Conservation (phyloP, 768 basidiomycete species). For the Daedaleopsis sinensis region DNA sequence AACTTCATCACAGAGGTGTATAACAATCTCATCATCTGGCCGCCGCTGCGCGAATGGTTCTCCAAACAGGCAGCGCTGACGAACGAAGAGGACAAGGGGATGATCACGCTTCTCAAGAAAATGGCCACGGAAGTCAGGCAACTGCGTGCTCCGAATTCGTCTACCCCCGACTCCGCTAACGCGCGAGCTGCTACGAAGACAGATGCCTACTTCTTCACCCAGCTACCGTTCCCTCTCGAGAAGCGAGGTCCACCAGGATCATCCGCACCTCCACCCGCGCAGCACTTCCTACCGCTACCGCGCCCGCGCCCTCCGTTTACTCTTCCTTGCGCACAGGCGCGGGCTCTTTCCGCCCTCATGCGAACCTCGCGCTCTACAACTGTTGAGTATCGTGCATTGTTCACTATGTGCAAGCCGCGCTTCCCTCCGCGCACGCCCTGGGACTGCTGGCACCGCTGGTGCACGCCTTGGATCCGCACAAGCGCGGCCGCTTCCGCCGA, state of each 20-base stretch:
- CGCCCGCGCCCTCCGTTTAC: slow-evolving; percentile 13
- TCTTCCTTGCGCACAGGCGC: slow-evolving; percentile 11
- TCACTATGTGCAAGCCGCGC: slow-evolving; percentile 10
- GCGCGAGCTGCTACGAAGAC: neutral
- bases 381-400: slow-evolving; percentile 14
- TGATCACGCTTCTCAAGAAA: slow-evolving; percentile 9
- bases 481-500: neutral
- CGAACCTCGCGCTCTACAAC: slow-evolving; percentile 2
- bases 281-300: slow-evolving; percentile 12
- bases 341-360: slow-evolving; percentile 15
- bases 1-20: slow-evolving; percentile 21
- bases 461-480: slow-evolving; percentile 16
- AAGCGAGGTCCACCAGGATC: neutral
- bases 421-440: slow-evolving; percentile 18
- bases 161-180: neutral
- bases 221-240: slow-evolving; percentile 9
- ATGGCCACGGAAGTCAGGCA: slow-evolving; percentile 10
- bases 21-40: slow-evolving; percentile 24
- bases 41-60: slow-evolving; percentile 21
- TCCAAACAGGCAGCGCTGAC: slow-evolving; percentile 9
- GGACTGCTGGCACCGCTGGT: slow-evolving; percentile 27
- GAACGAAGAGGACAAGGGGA: slow-evolving; percentile 16
- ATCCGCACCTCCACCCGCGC: neutral
- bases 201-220: slow-evolving; percentile 8
- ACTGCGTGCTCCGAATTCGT: neutral